Evolutionary conservation across 345 rosid genomes (phyloP).

Genomic region (Physaria fendleri): DNA sequence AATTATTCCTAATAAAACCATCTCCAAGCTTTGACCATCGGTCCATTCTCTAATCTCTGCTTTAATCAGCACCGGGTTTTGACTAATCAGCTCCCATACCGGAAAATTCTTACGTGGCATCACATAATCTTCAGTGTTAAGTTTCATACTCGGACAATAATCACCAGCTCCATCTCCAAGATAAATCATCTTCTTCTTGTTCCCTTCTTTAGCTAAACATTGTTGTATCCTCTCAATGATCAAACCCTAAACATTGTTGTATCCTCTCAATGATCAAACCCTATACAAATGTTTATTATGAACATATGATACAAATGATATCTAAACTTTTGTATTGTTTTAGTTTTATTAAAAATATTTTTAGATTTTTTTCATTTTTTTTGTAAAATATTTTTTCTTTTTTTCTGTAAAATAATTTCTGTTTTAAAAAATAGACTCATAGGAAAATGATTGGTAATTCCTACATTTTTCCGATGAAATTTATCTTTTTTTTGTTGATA

Average conservation of each 20-base stretch:
- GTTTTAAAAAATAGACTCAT: too few relatives aligned
- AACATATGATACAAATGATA: too few relatives aligned
- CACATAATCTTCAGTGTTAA: slow-evolving; percentile 39
- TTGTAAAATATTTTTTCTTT: too few relatives aligned
- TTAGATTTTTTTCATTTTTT: too few relatives aligned
- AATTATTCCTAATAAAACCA: slow-evolving; percentile 35
- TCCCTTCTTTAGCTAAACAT: slow-evolving; percentile 41
- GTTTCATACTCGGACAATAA: slow-evolving; percentile 77
- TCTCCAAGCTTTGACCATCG: slow-evolving; percentile 60
- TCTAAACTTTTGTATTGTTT: too few relatives aligned
- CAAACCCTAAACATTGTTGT: slow-evolving; percentile 60
- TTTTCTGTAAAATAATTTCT: too few relatives aligned
- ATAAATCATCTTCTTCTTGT: slow-evolving; percentile 52
- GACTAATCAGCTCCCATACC: slow-evolving; percentile 62
- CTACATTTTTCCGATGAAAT: too few relatives aligned
- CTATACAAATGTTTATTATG: too few relatives aligned
- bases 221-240: slow-evolving; percentile 63
- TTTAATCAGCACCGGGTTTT: slow-evolving; percentile 45
- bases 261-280: too few relatives aligned
- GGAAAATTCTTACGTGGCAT: slow-evolving; percentile 93
- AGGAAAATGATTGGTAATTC: too few relatives aligned
- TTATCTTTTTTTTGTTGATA: too few relatives aligned
- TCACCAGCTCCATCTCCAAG: slow-evolving; percentile 85
- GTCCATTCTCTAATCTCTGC: slow-evolving; percentile 71
- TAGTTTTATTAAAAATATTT: too few relatives aligned